These are phyloP conservation scores for Phoma sp. DNA, from an alignment of 2,329 filamentous ascomycete genomes.

Conservation along the genomic window DNA sequence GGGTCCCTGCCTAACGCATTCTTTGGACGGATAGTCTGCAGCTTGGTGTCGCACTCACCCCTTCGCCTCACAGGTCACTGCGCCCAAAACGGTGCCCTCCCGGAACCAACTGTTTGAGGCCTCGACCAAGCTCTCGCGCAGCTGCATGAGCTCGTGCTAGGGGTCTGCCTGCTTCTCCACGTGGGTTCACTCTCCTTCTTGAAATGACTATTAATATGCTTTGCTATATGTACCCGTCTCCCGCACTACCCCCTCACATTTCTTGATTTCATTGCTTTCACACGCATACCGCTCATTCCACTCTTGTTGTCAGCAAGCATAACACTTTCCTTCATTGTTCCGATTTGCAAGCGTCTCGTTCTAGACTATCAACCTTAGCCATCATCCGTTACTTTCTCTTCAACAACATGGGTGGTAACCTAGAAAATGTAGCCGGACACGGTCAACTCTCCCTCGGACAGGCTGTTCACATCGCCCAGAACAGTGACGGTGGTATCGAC, in stretches of 20 bases:
- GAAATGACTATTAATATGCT: slow-evolving; percentile 38
- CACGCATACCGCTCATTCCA: slow-evolving; percentile 14
- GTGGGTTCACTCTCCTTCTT: slow-evolving; percentile 44
- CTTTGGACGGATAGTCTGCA: slow-evolving; percentile 39
- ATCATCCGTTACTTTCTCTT: slow-evolving; percentile 33
- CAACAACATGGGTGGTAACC: slow-evolving; percentile 53
- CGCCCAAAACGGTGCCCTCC: slow-evolving; percentile 49
- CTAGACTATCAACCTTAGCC: neutral
- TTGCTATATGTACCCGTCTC: slow-evolving; percentile 39
- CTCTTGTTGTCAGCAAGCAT: slow-evolving; percentile 10
- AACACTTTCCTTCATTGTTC: slow-evolving; percentile 6
- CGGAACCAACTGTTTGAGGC: slow-evolving; percentile 51
- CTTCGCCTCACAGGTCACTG: slow-evolving; percentile 49
- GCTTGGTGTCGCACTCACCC: slow-evolving; percentile 44
- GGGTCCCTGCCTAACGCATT: slow-evolving; percentile 38
- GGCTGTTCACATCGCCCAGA: slow-evolving; percentile 78
- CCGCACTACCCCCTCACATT: slow-evolving; percentile 29
- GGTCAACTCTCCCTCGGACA: slow-evolving; percentile 64
- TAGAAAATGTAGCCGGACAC: slow-evolving; percentile 49
- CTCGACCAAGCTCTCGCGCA: slow-evolving; percentile 44
- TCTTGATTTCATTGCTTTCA: slow-evolving; percentile 20
- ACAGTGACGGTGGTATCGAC: slow-evolving; percentile 73
- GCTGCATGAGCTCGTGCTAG: slow-evolving; percentile 45
- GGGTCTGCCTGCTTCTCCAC: slow-evolving; percentile 47
- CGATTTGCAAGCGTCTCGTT: neutral